Base-by-base conservation (phyloP, 2,329 filamentous ascomycete species). In the Colletotrichum tamarilloi region DNA sequence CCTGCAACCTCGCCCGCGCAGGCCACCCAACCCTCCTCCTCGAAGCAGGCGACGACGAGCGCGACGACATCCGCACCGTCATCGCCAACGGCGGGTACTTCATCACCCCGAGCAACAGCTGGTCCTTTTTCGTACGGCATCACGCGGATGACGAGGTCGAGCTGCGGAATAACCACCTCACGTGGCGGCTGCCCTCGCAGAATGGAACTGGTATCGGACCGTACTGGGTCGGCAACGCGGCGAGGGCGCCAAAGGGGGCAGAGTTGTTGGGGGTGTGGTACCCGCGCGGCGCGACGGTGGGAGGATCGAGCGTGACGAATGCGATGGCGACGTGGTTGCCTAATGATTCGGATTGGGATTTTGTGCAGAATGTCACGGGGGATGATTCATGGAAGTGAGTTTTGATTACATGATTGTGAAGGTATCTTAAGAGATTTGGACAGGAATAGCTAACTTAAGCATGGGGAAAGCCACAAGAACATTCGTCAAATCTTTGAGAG, bases 21-120 rank as follows among this genome's bases (percentile, higher is more conserved):
- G 90, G 90, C 53, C 86, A 88, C 82, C 88, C 86, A 75, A 89
- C 89, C 5, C 85, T 92, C 8, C 84, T 92, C 11, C 86, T 92
- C 62, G 90, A 92, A 76, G 90, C 90, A 5, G 90, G 90, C 67
- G 87, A 90, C 70, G 90, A 92, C 76, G 85, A 91, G 26, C 14
- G 28, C 22, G 35, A 35, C 16, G 42, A 65, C 32, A 12, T 67
- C 2, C 52, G 52, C 11, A 56, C 72, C 8, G 32, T 62, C 32
- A 66, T 74, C 46, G 68, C 68, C 53, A 73, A 38, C 46, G 42
- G 62, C 49, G 58, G 58, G 16, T 28, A 60, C 58, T 2, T 60
- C 5, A 5, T 46, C 6, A 26, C 62, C 12, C 62, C 62, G 19
- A 30, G 52, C 11, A 60, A 67, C 24, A 66, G 22, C 66, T 75